Base-by-base conservation (phyloP, 306 rosid species). In the Herpetospermum pedunculosum region DNA sequence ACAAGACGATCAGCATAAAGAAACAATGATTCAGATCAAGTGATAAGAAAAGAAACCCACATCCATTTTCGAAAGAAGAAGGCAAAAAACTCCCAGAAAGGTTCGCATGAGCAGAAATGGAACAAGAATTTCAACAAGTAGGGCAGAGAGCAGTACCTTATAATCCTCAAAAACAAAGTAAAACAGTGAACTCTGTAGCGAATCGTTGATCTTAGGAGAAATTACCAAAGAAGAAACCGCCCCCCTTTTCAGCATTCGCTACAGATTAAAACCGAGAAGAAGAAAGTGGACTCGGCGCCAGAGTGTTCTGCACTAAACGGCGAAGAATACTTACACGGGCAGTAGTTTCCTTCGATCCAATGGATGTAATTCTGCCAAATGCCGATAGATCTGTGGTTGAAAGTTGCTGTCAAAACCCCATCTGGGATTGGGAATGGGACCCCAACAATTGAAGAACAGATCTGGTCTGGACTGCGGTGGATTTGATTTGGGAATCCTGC, bases 141-240 rank as follows among this genome's bases (percentile, higher is more conserved):
- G 52, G 72, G 72, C 49, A 67, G 35, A 67, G 53, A 50, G 21
- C 37, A 43, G 52, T 68, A 68, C 53, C 73, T 68, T 68, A 23
- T 21, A 41, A 43, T 44, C 72, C 72, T 13, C 4, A 35, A 64
- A 21, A 40, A 40, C n/a, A 26, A 8, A 67, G 72, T 25, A 40
- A 40, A 67, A 67, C 18, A 23, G 52, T 67, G 72, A 67, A 65
- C 70, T 63, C 53, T 48, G 48, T 64, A 38, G 32, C 2, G 9
- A 38, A 64, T n/a, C 50, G 52, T 21, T 62, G 70, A 35, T 62
- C 46, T 4, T 4, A 8, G 19, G 46, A 18, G 21, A 26, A 67
- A 67, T 67, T 67, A 41, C 19, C 52, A 23, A 67, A 67, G 53
- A 68, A 68, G 73, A 68, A 37, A 64, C 48, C 1, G 71, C 18